Conservation (phyloP, 2,329 filamentous ascomycete genomes). For the Macrophomina tecta region DNA sequence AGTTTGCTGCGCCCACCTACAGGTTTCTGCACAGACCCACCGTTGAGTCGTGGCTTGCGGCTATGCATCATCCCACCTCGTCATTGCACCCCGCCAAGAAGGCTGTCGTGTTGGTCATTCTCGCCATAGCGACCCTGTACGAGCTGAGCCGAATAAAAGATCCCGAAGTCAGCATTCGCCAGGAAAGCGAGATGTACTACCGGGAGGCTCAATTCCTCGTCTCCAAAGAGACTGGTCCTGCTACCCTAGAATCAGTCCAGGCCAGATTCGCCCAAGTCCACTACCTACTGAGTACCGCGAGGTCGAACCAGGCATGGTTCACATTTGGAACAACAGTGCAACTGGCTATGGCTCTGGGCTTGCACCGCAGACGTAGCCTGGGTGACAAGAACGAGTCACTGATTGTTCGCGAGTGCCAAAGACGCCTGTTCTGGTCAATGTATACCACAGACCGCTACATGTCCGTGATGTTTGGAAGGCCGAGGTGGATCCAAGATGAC, state of each 20-base stretch:
- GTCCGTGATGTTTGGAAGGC: constrained; percentile 67
- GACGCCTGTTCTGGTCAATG: constrained; percentile 67
- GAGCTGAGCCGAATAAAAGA: constrained; percentile 6
- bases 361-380: constrained; percentile 29
- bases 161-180: constrained; percentile 29
- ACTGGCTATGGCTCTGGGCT: constrained; percentile 53
- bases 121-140: constrained; percentile 55
- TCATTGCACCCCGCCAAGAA: constrained; percentile 44
- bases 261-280: constrained; percentile 63
- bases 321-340: constrained; percentile 64
- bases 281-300: constrained; percentile 64
- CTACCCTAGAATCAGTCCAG: constrained; percentile 63
- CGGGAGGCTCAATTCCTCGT: constrained; percentile 51
- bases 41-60: constrained; percentile 54
- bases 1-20: constrained; percentile 66
- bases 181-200: constrained; percentile 53
- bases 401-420: constrained; percentile 58
- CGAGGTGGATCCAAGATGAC: constrained; percentile 66
- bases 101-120: constrained; percentile 41
- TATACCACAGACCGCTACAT: constrained; percentile 69
- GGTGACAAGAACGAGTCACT: constrained; percentile 4
- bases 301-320: constrained; percentile 67
- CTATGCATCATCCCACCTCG: constrained; percentile 34
- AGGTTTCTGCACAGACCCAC: constrained; percentile 63
- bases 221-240: constrained; percentile 59